Evolutionary conservation across 306 rosid species (phyloP).

Genomic region (Calophaca sinica): DNA sequence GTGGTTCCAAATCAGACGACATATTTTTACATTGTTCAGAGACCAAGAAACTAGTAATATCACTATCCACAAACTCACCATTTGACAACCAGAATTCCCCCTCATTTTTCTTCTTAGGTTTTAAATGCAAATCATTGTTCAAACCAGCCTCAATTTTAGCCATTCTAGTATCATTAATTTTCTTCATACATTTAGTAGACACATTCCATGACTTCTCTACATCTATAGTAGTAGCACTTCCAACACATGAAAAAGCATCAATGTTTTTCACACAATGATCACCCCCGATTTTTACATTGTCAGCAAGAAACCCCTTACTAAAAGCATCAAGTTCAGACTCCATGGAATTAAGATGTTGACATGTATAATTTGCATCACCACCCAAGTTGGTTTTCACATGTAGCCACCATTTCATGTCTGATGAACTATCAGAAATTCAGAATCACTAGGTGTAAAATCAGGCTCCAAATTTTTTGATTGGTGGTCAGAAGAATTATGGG

Average conservation of each 20-base stretch:
- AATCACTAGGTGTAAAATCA: constrained; percentile 48
- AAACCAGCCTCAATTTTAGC: constrained; percentile 53
- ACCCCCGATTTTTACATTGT: constrained; percentile 37
- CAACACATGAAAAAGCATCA: constrained; percentile 44
- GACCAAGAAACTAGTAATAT: constrained; percentile 50
- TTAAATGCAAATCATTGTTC: constrained; percentile 41
- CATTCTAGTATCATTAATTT: constrained; percentile 34
- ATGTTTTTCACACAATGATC: constrained; percentile 46
- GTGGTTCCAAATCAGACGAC: constrained; percentile 61
- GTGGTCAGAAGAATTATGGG: constrained; percentile 36
- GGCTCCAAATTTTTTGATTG: constrained; percentile 49
- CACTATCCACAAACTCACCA: constrained; percentile 61
- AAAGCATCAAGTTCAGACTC: constrained; percentile 60
- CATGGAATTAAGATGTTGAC: constrained; percentile 48
- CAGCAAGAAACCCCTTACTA: constrained; percentile 30
- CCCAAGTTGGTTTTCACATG: constrained; percentile 64
- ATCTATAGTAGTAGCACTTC: constrained; percentile 35
- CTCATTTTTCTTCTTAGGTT: constrained; percentile 52
- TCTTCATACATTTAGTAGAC: constrained; percentile 47
- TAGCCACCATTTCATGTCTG: constrained; percentile 73
- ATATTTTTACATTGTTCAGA: constrained; percentile 51
- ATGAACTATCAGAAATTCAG: constrained; percentile 36
- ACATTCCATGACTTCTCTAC: constrained; percentile 51
- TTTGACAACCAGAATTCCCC: constrained; percentile 60
- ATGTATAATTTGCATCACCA: constrained; percentile 51